A percentile compares a stretch with the other conserved stretches of the same genome.
phyloP scores from a whole-genome alignment of 805 yeast species.

The Saturnispora besseyi region DNA sequence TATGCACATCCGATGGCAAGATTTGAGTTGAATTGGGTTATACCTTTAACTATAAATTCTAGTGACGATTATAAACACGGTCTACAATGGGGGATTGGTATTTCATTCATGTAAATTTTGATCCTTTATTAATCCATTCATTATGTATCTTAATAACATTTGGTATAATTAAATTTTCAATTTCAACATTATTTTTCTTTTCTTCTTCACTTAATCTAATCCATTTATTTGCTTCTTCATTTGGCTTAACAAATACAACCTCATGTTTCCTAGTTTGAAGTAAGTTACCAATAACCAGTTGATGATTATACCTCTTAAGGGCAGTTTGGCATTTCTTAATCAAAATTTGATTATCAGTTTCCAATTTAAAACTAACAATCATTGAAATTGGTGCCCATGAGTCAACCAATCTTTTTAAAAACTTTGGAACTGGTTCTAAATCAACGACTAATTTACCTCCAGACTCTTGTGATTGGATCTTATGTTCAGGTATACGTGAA shows the following conservation, averaged over 20 bases:
- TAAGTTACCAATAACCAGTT: conserved; percentile 87
- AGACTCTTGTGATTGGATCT: conserved; percentile 71
- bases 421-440: conserved; percentile 94
- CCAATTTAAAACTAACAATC: conserved; percentile 91
- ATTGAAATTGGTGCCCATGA: conserved; percentile 93
- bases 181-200: conserved; percentile 38
- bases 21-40: conserved; percentile 46
- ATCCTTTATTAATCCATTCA: conserved; percentile 41
- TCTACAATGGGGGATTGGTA: conserved; percentile 49
- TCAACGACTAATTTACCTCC: conserved; percentile 75
- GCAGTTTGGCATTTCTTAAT: conserved; percentile 73
- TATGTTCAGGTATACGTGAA: conserved; percentile 82
- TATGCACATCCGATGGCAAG: conserved; percentile 51
- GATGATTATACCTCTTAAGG: conserved; percentile 78
- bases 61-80: conserved; percentile 44
- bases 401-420: conserved; percentile 77
- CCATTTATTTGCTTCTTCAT: conserved; percentile 35
- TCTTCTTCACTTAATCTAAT: conserved; percentile 38
- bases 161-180: conserved; percentile 78
- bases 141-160: conserved; percentile 57
- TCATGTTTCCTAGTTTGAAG: conserved; percentile 81
- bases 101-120: conserved; percentile 39
- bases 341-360: conserved; percentile 69
- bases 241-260: conserved; percentile 71
- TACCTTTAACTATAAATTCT: conserved; percentile 38